Percentiles rank a stretch among this genome's conserved stretches.
phyloP scores from a whole-genome alignment of 345 rosid genomes.

The Erysimum cheiranthoides region DNA sequence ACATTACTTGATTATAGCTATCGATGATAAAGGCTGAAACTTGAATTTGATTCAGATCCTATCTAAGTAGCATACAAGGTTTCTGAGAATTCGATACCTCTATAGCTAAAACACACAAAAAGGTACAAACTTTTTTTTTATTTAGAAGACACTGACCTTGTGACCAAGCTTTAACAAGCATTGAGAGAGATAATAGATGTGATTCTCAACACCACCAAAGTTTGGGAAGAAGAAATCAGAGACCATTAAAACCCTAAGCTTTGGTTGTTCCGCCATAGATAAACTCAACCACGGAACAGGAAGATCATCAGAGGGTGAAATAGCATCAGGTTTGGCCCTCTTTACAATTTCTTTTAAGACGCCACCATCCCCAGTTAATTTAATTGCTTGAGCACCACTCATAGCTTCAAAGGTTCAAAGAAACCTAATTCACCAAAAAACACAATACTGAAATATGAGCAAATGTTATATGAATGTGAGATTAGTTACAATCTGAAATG shows the following conservation, averaged over 20 bases:
- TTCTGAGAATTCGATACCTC: neutral
- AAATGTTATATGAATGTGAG: too few relatives aligned
- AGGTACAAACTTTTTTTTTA: neutral
- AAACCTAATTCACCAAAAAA: too few relatives aligned
- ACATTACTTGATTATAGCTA: slow-evolving; percentile 1
- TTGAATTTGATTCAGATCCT: neutral
- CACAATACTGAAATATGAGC: too few relatives aligned
- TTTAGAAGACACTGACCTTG: slow-evolving; percentile 60
- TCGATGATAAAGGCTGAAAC: neutral
- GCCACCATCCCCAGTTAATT: too few relatives aligned
- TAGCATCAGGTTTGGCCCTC: too few relatives aligned
- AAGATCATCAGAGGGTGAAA: too few relatives aligned
- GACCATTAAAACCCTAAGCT: slow-evolving; percentile 83
- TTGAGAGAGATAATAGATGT: slow-evolving; percentile 90
- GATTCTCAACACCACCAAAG: slow-evolving; percentile 96
- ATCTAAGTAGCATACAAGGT: neutral
- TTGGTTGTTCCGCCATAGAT: slow-evolving; percentile 57
- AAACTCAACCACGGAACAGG: neutral
- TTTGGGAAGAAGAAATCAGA: slow-evolving; percentile 98
- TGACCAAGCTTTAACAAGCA: slow-evolving; percentile 91
- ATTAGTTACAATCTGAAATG: too few relatives aligned
- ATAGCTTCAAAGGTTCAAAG: too few relatives aligned
- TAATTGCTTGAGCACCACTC: too few relatives aligned
- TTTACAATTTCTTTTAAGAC: too few relatives aligned
- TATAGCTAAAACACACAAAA: neutral